Percentiles rank a stretch among this genome's conserved stretches.
Conservation (phyloP, 345 rosid species). For the Psidium guajava region DNA sequence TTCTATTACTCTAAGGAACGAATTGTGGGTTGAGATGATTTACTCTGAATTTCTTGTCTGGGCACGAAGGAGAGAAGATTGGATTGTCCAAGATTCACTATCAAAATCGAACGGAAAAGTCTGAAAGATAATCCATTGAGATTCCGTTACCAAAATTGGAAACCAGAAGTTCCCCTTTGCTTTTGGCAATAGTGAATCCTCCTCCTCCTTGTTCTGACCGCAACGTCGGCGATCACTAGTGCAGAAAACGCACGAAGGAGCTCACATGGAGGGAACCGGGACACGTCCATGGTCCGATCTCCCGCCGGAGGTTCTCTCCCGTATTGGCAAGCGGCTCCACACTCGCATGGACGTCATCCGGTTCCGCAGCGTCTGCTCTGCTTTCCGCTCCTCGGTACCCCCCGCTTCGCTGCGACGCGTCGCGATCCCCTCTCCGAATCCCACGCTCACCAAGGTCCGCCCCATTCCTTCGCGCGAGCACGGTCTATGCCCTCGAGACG, state of each 20-base stretch:
- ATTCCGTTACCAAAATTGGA: neutral
- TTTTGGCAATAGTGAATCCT: neutral
- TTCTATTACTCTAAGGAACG: neutral
- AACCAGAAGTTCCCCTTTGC: no score
- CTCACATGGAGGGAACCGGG: no score
- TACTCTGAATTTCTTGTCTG: neutral
- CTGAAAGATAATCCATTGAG: neutral
- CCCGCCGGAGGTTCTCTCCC: neutral
- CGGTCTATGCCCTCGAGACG: no score
- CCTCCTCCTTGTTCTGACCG: neutral
- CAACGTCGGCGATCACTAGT: no score
- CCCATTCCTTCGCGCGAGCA: no score
- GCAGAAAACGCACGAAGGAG: no score
- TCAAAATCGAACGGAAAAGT: neutral
- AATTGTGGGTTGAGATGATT: no score
- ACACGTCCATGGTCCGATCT: neutral
- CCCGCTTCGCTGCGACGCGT: no score
- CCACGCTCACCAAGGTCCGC: neutral
- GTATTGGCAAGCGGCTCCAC: slow-evolving; percentile 3
- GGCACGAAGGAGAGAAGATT: neutral
- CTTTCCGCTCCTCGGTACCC: slow-evolving; percentile 7
- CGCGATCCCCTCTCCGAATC: neutral
- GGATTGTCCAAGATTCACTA: neutral
- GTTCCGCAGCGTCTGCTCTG: slow-evolving; percentile 11
- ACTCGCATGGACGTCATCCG: slow-evolving; percentile 5